Conservation (phyloP, 495 filamentous ascomycete genomes). For the Tuber umbilicatum region DNA sequence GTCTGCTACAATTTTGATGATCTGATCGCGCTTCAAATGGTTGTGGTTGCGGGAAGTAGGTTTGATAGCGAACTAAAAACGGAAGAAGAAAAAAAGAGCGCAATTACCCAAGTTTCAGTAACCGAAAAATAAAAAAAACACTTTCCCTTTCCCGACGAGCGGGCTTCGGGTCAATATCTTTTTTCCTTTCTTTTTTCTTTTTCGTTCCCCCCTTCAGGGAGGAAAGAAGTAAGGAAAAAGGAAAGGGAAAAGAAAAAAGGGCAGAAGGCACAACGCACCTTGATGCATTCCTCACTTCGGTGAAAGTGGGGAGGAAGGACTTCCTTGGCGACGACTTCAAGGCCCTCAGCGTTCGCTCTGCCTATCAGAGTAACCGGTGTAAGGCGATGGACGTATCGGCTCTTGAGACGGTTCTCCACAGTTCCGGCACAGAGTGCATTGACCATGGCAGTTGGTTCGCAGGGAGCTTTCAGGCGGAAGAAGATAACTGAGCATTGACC, state of each 20-base stretch:
- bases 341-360: constrained; percentile 69
- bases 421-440: constrained; percentile 69
- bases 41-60: constrained; percentile 73
- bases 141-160: not conserved
- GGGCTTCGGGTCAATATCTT: not conserved
- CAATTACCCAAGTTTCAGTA: constrained; percentile 23
- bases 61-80: constrained; percentile 75
- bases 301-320: constrained; percentile 72
- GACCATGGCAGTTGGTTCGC: constrained; percentile 77
- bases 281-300: constrained; percentile 47
- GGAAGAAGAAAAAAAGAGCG: not conserved
- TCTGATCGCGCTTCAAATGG: constrained; percentile 60
- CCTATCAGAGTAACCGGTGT: constrained; percentile 70
- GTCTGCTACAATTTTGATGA: constrained; percentile 75
- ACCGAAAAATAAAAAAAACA: constrained; percentile 25
- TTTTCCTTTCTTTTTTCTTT: not conserved
- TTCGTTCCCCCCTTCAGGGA: constrained; percentile 55
- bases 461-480: constrained; percentile 58
- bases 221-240: constrained; percentile 51
- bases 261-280: constrained; percentile 41
- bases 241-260: constrained; percentile 7
- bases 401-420: constrained; percentile 52
- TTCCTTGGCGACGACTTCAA: constrained; percentile 62
- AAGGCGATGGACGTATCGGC: constrained; percentile 71
- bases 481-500: constrained; percentile 51